Percentiles rank a stretch among this genome's conserved stretches.
phyloP scores from a whole-genome alignment of 2,329 filamentous ascomycete species.

The Zymoseptoria ardabiliae region DNA sequence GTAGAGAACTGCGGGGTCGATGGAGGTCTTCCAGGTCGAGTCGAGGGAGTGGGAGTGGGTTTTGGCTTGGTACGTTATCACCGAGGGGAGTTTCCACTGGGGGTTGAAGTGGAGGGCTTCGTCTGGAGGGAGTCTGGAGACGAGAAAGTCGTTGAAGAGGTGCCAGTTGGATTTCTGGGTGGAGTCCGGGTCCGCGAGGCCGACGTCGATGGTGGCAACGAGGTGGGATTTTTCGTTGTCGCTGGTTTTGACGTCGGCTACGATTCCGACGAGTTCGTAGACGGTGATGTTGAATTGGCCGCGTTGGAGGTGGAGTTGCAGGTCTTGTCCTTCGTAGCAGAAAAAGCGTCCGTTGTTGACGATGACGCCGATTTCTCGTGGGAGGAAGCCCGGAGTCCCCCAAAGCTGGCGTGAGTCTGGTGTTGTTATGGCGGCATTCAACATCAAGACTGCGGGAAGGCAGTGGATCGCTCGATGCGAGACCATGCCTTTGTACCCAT shows the following conservation, averaged over 20 bases:
- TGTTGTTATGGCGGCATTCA: constrained; percentile 71
- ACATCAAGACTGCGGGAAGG: constrained; percentile 76
- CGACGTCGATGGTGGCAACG: constrained; percentile 80
- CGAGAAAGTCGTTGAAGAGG: constrained; percentile 94
- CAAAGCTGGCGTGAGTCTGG: constrained; percentile 73
- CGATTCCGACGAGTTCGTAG: constrained; percentile 85
- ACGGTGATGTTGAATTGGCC: constrained; percentile 75
- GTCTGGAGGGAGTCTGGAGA: constrained; percentile 67
- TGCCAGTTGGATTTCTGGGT: constrained; percentile 73
- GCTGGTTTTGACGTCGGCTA: constrained; percentile 80
- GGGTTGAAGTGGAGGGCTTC: constrained; percentile 87
- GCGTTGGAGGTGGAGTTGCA: constrained; percentile 70
- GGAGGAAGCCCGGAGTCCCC: constrained; percentile 84
- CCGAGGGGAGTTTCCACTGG: constrained; percentile 85
- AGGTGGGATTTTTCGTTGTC: constrained; percentile 83
- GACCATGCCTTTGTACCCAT: constrained; percentile 79
- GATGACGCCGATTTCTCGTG: constrained; percentile 87
- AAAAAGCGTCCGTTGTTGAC: constrained; percentile 87
- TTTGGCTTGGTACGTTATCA: constrained; percentile 80
- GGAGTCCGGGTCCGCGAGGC: constrained; percentile 50
- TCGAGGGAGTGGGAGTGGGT: constrained; percentile 74
- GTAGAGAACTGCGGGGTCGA: constrained; percentile 82
- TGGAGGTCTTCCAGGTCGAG: constrained; percentile 71
- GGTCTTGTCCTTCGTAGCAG: constrained; percentile 87
- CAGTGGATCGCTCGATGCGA: constrained; percentile 78